These are phyloP conservation scores for Pyricularia grisea DNA, from an alignment of 2,329 filamentous ascomycete species.

Conservation along the genomic window DNA sequence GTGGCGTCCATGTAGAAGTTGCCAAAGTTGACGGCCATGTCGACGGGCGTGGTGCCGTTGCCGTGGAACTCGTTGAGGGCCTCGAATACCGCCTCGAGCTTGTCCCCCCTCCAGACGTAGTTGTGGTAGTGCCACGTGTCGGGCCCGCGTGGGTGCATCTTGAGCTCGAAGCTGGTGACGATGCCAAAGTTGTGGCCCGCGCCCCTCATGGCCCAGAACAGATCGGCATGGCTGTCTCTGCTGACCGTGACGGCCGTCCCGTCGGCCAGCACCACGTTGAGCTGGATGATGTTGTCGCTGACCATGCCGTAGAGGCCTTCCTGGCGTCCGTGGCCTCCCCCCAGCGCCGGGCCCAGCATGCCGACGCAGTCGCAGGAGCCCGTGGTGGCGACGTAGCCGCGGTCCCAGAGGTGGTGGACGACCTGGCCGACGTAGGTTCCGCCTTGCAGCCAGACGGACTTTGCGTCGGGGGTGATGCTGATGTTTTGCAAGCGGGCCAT, in stretches of 20 bases:
- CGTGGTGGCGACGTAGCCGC: too few species aligned
- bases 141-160: conserved; percentile 26
- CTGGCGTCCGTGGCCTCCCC: too few species aligned
- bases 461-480: too few species aligned
- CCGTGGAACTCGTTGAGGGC: background rate
- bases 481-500: background rate
- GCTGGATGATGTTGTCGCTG: too few species aligned
- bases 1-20: background rate
- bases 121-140: background rate
- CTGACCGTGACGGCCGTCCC: too few species aligned
- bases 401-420: too few species aligned
- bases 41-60: background rate
- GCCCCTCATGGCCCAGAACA: conserved; percentile 46
- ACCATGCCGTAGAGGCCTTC: too few species aligned
- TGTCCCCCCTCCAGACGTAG: background rate
- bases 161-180: conserved; percentile 35
- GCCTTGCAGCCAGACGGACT: too few species aligned
- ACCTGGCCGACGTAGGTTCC: too few species aligned
- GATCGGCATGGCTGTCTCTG: conserved; percentile 18
- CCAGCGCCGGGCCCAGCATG: too few species aligned
- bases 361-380: too few species aligned
- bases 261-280: too few species aligned
- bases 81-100: background rate
- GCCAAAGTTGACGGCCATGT: background rate
- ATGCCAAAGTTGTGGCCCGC: conserved; percentile 50